Base-by-base conservation (phyloP, 108 stramenopile genomes). In the Discostella pseudostelligera region DNA sequence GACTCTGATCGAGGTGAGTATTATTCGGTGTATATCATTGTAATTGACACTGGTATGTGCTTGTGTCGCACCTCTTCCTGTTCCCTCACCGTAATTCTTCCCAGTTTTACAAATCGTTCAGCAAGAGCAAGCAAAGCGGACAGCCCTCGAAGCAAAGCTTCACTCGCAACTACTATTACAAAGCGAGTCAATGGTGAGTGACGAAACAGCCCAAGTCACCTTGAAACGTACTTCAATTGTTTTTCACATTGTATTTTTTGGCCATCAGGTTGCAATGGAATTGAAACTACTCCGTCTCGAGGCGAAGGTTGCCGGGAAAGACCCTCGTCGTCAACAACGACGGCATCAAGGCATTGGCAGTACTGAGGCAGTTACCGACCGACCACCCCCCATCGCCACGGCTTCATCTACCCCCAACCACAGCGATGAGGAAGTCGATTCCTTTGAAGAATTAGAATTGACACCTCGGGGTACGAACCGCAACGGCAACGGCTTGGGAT, bases 91-190 rank as follows among this genome's bases (percentile, higher is more conserved):
- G n/a, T n/a, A n/a, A n/a, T n/a, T n/a, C n/a, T n/a, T n/a, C n/a
- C n/a, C n/a, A 69, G 69, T 79, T 10, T 21, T 68, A 26, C 59
- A 67, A 48, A 66, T 79, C 11, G 37, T 82, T 14, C 81, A 82
- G 46, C 67, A 78, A 59, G 81, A 82, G 35, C 67, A 78, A 61
- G 40, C 67, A 3, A 74, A 69, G 42, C 66, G 81, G 29, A 65
- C 72, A 6, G 77, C 81, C 8, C 59, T 82, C 14, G 78, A 82
- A 62, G 50, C 62, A 20, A 69, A 78, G 35, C 69, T 82, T 37
- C 81, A 82, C 56, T 64, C 81, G 2, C 81, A 82, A 44, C 72
- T 82, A 16, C 69, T 82, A 25, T 39, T 79, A 50, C 81, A 82
- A 37, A 74, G 67, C 55, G 81, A 82, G 56, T 67, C 78, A 39